Evolutionary conservation across 495 filamentous ascomycete genomes (phyloP).

Genomic region (Penicillium angulare): DNA sequence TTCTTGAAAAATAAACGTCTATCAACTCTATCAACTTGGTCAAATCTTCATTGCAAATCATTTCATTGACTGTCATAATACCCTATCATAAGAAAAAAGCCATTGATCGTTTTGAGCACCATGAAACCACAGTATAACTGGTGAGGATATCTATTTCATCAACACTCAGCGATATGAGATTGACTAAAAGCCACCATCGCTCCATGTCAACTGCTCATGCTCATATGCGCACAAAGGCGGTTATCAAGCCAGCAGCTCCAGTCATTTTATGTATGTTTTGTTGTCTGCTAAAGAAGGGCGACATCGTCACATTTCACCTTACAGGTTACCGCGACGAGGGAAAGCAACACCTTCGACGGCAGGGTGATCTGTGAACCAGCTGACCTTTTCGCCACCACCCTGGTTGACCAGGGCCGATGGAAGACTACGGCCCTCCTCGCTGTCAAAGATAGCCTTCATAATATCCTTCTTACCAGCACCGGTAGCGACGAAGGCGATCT

Average conservation of each 20-base stretch:
- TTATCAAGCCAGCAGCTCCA: neutral
- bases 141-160: neutral
- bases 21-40: too few species aligned
- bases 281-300: neutral
- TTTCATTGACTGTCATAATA: neutral
- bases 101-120: neutral
- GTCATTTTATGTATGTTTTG: neutral
- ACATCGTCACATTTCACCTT: neutral
- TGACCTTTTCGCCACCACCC: constrained; percentile 76
- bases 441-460: constrained; percentile 85
- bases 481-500: constrained; percentile 87
- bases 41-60: neutral
- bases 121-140: neutral
- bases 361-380: constrained; percentile 87
- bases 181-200: neutral
- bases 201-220: neutral
- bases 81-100: neutral
- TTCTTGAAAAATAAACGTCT: too few species aligned
- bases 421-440: constrained; percentile 67
- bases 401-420: constrained; percentile 87
- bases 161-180: neutral
- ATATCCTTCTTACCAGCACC: constrained; percentile 87
- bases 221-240: neutral
- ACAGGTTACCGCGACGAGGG: constrained; percentile 50
- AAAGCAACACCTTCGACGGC: constrained; percentile 83